Percentiles rank a stretch among this genome's conserved stretches.
Conservation (phyloP, 805 yeast genomes). For the Kuraishia molischiana region DNA sequence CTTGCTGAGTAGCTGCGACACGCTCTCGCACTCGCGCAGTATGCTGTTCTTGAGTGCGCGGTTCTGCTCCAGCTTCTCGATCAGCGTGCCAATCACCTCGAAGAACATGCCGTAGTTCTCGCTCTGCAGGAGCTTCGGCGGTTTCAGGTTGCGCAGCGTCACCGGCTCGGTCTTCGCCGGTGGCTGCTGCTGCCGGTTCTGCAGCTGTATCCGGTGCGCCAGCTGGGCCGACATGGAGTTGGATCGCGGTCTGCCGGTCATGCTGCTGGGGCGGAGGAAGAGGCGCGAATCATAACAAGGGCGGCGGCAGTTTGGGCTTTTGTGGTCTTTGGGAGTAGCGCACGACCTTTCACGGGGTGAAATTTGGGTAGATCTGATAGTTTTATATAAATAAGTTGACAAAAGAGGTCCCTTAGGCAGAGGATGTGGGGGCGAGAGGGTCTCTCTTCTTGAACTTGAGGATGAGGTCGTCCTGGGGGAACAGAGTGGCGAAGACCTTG, state of each 20-base stretch:
- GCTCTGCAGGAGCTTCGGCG: constrained; percentile 1
- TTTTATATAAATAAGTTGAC: no score
- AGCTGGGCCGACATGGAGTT: constrained; percentile 1
- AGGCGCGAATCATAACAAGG: no score
- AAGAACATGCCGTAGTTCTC: constrained; percentile 5
- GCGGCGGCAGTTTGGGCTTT: no score
- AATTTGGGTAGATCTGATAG: no score
- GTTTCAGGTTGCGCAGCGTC: neutral
- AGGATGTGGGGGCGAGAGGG: constrained; percentile 18
- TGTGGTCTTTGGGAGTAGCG: no score
- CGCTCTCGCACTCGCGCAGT: constrained; percentile 3
- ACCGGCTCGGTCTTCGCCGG: neutral
- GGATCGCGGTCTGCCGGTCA: neutral
- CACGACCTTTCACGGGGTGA: no score
- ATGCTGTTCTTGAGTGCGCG: constrained; percentile 4
- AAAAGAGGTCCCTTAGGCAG: neutral
- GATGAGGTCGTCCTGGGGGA: constrained; percentile 93
- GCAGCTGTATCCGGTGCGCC: neutral
- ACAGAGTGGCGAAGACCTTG: constrained; percentile 94
- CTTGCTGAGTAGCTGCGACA: constrained; percentile 1
- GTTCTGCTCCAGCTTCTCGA: constrained; percentile 3
- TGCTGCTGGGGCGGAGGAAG: no score
- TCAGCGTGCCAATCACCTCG: constrained; percentile 4
- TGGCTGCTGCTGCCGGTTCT: neutral
- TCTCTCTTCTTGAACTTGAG: constrained; percentile 66